Base-by-base conservation (phyloP, 805 yeast genomes). In the Saccharomycopsis malanga region DNA sequence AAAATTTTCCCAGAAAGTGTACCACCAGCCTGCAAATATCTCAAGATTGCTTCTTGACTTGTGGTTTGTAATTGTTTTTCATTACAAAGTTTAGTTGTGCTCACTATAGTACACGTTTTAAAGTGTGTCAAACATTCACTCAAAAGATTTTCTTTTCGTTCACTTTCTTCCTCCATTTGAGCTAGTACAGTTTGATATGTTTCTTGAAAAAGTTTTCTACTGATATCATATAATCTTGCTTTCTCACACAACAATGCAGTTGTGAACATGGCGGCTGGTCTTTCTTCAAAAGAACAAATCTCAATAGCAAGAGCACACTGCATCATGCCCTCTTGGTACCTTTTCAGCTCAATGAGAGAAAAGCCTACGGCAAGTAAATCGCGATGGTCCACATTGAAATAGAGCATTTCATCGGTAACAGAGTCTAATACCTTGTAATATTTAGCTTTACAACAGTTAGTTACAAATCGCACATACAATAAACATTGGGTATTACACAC, bases 281-380 rank as follows among this genome's bases (percentile, higher is more conserved):
- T 39, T 14, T 45, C 25, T 9, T 20, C 38, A 17, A 38, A 7
- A 14, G 53, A 45, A 20, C 34, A 23, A 5, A 42, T 21, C 38
- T 50, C 54, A 10, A 50, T 23, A 4, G 45, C 45, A 12, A 50
- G 12, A 3, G 49, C 42, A 37, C 54, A 48, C 24, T 47, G 51
- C 32, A 21, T 15, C 3, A 44, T 14, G 14, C 54, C 54, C 12
- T 41, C 44, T 9, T 34, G 34, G 1, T 32, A 20, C 4, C 45
- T 39, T 7, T 29, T 34, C 10, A 44, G 20, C 23, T 29, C 37
- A 5, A 44, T 22, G n/a, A 50, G 35, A n/a, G 46, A 23, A 25
- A 39, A 34, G 7, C 49, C 51, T 6, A 48, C 25, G 4, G 49
- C 54, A 14, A 47, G 30, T 14, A 39, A 17, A 25, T 41, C 42